phyloP scores from a whole-genome alignment of 75 land plant species.

The Sequoiadendron giganteum region DNA sequence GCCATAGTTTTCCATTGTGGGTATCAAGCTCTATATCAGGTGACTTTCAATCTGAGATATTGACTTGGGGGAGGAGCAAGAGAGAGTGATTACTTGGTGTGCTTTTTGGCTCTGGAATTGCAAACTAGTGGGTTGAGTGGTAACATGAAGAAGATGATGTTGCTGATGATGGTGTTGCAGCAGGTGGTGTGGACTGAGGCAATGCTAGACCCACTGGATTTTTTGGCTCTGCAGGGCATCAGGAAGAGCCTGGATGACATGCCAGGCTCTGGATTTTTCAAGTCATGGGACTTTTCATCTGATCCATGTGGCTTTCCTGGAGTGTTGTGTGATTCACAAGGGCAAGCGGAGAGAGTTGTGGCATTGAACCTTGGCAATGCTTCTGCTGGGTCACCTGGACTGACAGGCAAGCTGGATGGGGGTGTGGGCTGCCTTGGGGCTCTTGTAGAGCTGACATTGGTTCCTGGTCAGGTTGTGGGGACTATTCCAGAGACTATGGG shows the following conservation, averaged over 20 bases:
- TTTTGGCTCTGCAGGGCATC: constrained; percentile 51
- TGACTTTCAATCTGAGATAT: neutral
- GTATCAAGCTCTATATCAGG: neutral
- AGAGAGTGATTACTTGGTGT: no score
- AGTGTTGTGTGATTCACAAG: constrained; percentile 37
- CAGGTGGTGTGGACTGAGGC: constrained; percentile 3
- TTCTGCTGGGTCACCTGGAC: constrained; percentile 64
- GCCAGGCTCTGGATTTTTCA: constrained; percentile 59
- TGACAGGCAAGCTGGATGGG: constrained; percentile 48
- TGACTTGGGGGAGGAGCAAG: neutral
- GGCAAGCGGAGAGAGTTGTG: constrained; percentile 22
- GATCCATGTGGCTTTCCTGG: constrained; percentile 73
- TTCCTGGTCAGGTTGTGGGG: constrained; percentile 61
- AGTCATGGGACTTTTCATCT: constrained; percentile 60
- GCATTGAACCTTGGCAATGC: constrained; percentile 67
- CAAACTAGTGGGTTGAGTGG: neutral
- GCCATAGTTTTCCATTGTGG: neutral
- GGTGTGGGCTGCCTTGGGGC: constrained; percentile 45
- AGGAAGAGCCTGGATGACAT: constrained; percentile 46
- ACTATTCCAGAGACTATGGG: constrained; percentile 37
- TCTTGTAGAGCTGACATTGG: constrained; percentile 48
- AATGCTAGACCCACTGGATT: constrained; percentile 55
- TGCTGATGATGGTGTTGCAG: neutral
- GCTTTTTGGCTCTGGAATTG: neutral
- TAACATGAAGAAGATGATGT: neutral